These are phyloP conservation scores for Carex myosuroides DNA, from an alignment of 176 grass and related monocot species.

Conservation along the genomic window DNA sequence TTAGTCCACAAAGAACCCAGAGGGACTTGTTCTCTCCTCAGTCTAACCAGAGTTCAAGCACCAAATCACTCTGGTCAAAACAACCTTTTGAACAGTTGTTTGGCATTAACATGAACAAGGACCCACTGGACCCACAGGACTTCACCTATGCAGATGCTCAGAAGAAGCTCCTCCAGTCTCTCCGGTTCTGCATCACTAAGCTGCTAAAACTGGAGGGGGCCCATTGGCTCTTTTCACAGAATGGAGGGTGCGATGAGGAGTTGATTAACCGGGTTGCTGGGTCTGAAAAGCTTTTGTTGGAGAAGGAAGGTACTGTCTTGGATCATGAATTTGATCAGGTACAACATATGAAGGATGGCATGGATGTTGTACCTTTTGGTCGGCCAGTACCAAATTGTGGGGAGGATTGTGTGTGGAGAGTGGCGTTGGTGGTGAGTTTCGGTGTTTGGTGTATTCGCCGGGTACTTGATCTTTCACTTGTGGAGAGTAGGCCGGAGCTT, in stretches of 20 bases:
- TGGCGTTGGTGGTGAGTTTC: slow-evolving; percentile 66
- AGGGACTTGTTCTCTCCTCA: slow-evolving; percentile 50
- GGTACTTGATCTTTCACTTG: slow-evolving; percentile 68
- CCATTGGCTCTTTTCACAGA: slow-evolving; percentile 75
- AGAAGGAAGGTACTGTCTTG: slow-evolving; percentile 31
- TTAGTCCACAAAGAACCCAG: slow-evolving; percentile 47
- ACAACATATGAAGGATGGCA: slow-evolving; percentile 2
- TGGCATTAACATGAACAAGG: slow-evolving; percentile 35
- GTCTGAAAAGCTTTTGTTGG: slow-evolving; percentile 38
- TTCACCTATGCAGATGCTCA: slow-evolving; percentile 68
- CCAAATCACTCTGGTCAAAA: slow-evolving; percentile 83
- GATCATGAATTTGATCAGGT: slow-evolving; percentile 24
- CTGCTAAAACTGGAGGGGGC: slow-evolving; percentile 79
- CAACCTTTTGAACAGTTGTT: slow-evolving; percentile 93
- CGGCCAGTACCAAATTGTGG: slow-evolving; percentile 52
- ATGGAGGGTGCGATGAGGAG: slow-evolving; percentile 74
- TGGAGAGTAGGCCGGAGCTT: slow-evolving; percentile 94
- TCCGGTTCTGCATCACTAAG: slow-evolving; percentile 60
- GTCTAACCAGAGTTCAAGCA: slow-evolving; percentile 40
- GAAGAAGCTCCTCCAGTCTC: slow-evolving; percentile 65
- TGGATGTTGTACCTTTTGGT: slow-evolving; percentile 24
- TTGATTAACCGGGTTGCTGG: slow-evolving; percentile 67
- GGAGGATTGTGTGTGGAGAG: slow-evolving; percentile 75
- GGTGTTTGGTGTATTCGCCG: slow-evolving; percentile 87
- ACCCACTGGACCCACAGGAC: slow-evolving; percentile 43